These are phyloP conservation scores for Neofusicoccum umdonicola DNA, from an alignment of 2,329 filamentous ascomycete genomes.

Conservation along the genomic window DNA sequence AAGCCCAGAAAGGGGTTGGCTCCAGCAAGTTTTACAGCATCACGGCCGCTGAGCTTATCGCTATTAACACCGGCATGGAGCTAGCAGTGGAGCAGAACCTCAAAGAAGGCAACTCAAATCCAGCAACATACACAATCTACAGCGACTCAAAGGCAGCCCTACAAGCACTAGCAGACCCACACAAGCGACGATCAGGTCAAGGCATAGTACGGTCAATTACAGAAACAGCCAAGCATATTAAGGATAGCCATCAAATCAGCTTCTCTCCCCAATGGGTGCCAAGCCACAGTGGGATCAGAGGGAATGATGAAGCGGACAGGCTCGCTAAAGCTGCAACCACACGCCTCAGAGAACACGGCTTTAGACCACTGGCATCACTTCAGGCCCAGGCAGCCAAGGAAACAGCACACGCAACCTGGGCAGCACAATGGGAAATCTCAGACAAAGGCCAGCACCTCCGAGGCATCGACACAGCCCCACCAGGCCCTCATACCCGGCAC, in stretches of 20 bases:
- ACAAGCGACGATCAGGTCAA: not conserved
- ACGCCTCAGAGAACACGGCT: too few species aligned
- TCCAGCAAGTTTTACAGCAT: not conserved
- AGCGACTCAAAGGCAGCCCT: not conserved
- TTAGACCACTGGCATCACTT: too few species aligned
- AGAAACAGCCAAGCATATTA: not conserved
- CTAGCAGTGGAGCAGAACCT: not conserved
- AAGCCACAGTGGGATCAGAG: conserved; percentile 8
- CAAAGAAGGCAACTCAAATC: not conserved
- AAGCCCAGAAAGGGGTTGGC: not conserved
- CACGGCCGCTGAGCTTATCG: not conserved
- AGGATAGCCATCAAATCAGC: not conserved
- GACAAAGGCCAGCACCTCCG: not conserved
- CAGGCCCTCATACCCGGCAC: not conserved
- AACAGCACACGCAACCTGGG: not conserved
- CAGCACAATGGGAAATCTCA: not conserved
- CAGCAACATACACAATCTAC: not conserved
- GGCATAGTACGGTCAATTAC: not conserved
- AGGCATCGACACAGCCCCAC: not conserved
- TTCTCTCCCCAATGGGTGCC: conserved; percentile 19
- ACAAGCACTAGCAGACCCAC: not conserved
- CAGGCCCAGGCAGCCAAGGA: too few species aligned
- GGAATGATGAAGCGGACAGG: conserved; percentile 17
- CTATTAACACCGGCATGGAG: not conserved
- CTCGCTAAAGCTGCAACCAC: too few species aligned